Percentiles rank a stretch among this genome's conserved stretches.
Conservation (phyloP, 2,329 filamentous ascomycete genomes). For the Penicillium sp. region DNA sequence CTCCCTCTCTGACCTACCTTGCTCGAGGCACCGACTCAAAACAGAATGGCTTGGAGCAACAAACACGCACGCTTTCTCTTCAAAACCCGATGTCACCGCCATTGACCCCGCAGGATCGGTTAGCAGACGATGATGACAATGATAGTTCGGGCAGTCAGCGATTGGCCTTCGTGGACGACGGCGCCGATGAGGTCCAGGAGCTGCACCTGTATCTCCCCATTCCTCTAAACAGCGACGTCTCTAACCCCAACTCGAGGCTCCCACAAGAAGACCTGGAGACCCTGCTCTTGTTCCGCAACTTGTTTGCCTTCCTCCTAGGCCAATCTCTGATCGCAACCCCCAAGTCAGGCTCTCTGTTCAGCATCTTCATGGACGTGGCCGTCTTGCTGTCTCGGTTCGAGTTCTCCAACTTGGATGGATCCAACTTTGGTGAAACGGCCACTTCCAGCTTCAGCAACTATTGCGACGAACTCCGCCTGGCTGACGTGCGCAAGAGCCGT, state of each 20-base stretch:
- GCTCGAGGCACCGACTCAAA: constrained; percentile 56
- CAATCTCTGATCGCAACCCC: constrained; percentile 63
- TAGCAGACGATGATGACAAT: constrained; percentile 37
- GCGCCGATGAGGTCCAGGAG: constrained; percentile 43
- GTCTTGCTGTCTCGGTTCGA: constrained; percentile 59
- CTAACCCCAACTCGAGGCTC: constrained; percentile 36
- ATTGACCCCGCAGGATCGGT: constrained; percentile 34
- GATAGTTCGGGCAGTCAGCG: constrained; percentile 52
- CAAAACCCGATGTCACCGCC: constrained; percentile 34
- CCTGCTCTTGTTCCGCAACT: constrained; percentile 62
- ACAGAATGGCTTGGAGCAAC: constrained; percentile 38
- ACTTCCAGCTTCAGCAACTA: constrained; percentile 58
- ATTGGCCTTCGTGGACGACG: constrained; percentile 52
- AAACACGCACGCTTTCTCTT: constrained; percentile 35
- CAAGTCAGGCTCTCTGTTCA: constrained; percentile 57
- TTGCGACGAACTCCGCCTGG: constrained; percentile 73
- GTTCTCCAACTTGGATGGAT: constrained; percentile 64
- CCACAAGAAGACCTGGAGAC: constrained; percentile 57
- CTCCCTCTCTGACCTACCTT: constrained; percentile 56
- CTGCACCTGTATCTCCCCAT: constrained; percentile 63
- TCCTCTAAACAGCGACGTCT: constrained; percentile 55
- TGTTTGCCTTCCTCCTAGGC: constrained; percentile 65
- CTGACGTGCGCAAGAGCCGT: constrained; percentile 76
- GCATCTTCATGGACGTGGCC: constrained; percentile 63
- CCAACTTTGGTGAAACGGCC: constrained; percentile 64